Conservation (phyloP, 2,329 filamentous ascomycete species). For the Fusarium coffeatum region DNA sequence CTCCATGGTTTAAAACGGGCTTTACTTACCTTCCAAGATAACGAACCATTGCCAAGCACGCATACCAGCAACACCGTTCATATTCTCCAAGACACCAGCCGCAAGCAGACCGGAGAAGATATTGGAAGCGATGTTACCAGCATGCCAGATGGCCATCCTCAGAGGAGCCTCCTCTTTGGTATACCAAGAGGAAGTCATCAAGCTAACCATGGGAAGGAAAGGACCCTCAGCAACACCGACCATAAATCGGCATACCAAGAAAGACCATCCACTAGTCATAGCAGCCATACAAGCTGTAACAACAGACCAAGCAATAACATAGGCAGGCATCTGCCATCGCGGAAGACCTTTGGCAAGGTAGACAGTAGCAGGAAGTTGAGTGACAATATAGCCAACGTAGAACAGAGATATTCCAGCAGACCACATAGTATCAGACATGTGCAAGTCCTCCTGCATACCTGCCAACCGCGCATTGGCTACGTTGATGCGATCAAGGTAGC, state of each 20-base stretch:
- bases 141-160: conserved; percentile 4
- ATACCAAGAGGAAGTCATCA: not conserved
- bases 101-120: not conserved
- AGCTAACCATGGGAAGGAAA: not conserved
- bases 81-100: not conserved
- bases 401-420: not conserved
- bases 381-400: not conserved
- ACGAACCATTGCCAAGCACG: conserved; percentile 4
- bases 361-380: conserved; percentile 1
- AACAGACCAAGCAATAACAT: not conserved
- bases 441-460: not conserved
- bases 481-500: conserved; percentile 1
- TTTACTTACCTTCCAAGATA: not conserved
- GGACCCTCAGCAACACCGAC: not conserved
- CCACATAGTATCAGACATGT: not conserved
- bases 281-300: not conserved
- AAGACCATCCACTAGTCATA: not conserved
- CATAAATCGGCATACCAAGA: conserved; percentile 4
- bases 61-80: not conserved
- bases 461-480: not conserved
- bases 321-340: conserved; percentile 1
- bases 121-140: not conserved
- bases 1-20: not conserved
- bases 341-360: not conserved
- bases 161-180: not conserved